These are phyloP conservation scores for Aspergillus ochraceus DNA, from an alignment of 2,329 filamentous ascomycete species.

Conservation along the genomic window DNA sequence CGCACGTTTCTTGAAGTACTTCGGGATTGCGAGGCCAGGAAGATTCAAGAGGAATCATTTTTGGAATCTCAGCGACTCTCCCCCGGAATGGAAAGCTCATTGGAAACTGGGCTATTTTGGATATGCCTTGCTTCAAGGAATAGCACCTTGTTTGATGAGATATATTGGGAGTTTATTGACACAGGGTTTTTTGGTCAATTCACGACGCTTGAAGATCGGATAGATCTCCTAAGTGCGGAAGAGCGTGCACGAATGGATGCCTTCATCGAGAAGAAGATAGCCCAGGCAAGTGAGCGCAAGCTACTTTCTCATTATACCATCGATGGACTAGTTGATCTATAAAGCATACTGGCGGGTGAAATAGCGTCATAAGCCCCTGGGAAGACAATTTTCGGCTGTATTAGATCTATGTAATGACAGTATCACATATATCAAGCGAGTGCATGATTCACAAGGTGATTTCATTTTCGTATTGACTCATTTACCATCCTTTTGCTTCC, in stretches of 20 bases:
- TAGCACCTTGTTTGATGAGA: constrained; percentile 30
- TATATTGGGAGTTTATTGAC: constrained; percentile 32
- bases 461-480: too few species aligned
- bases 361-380: too few species aligned
- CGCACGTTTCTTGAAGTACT: constrained; percentile 27
- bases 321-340: constrained; percentile 20
- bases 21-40: constrained; percentile 22
- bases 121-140: constrained; percentile 26
- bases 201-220: constrained; percentile 23
- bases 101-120: constrained; percentile 21
- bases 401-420: too few species aligned
- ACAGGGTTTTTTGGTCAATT: constrained; percentile 25
- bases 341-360: too few species aligned
- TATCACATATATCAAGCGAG: too few species aligned
- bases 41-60: constrained; percentile 16
- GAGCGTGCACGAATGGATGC: constrained; percentile 22
- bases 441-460: too few species aligned
- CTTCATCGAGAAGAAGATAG: constrained; percentile 27
- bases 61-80: too few species aligned
- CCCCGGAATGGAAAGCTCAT: too few species aligned
- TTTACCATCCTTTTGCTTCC: too few species aligned
- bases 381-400: too few species aligned
- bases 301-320: constrained; percentile 21
- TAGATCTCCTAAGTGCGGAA: constrained; percentile 22
- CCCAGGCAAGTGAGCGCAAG: constrained; percentile 19